Evolutionary conservation across 768 basidiomycete species (phyloP).

Genomic region (Wakefieldia striispora): DNA sequence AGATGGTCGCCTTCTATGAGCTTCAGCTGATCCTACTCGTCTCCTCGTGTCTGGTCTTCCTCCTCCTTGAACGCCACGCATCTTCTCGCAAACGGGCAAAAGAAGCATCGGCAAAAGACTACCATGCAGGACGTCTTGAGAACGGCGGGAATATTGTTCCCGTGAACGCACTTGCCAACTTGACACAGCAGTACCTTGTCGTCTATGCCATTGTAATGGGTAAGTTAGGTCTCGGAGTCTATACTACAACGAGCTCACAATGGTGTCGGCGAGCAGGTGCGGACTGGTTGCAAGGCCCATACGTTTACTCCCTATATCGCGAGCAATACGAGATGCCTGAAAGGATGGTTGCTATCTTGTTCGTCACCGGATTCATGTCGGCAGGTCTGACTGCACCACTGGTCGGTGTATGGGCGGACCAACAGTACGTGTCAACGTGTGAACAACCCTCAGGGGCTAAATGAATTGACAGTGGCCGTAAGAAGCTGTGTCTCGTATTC

Average conservation of each 20-base stretch:
- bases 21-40: slow-evolving; percentile 37
- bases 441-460: background rate
- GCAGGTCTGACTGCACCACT: slow-evolving; percentile 69
- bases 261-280: slow-evolving; percentile 43
- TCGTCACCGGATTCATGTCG: slow-evolving; percentile 75
- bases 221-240: slow-evolving; percentile 26
- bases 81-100: slow-evolving; percentile 24
- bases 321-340: slow-evolving; percentile 67
- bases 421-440: slow-evolving; percentile 39
- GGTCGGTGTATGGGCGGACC: slow-evolving; percentile 76
- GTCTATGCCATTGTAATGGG: slow-evolving; percentile 79
- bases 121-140: slow-evolving; percentile 28
- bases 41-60: slow-evolving; percentile 33
- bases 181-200: slow-evolving; percentile 53
- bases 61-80: slow-evolving; percentile 35
- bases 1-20: slow-evolving; percentile 40
- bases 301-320: slow-evolving; percentile 70
- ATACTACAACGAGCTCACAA: background rate
- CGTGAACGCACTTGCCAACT: slow-evolving; percentile 25
- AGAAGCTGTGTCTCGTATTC: slow-evolving; percentile 65
- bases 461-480: slow-evolving; percentile 52
- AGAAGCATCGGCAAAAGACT: slow-evolving; percentile 22
- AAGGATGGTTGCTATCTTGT: slow-evolving; percentile 63
- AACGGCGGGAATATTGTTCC: slow-evolving; percentile 27
- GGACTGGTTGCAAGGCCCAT: slow-evolving; percentile 81